A percentile compares a stretch with the other conserved stretches of the same genome.
Conservation (phyloP, 2,329 filamentous ascomycete genomes). For the Canariomyces notabilis region DNA sequence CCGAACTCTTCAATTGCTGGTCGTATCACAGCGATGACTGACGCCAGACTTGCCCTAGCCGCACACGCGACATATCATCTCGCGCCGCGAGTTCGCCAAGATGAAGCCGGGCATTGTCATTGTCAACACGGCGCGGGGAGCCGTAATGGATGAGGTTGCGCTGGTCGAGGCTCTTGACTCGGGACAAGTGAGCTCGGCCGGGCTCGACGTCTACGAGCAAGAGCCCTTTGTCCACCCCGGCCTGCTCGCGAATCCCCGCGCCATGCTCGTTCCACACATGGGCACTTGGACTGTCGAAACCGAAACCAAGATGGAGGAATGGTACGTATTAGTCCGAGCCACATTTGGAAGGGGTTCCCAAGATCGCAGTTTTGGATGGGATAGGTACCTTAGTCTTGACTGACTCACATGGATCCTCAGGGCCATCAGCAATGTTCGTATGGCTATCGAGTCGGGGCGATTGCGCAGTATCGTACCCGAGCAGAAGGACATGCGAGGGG, state of each 20-base stretch:
- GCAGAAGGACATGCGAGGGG: constrained; percentile 42
- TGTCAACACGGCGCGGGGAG: constrained; percentile 78
- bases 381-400: no score
- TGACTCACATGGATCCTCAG: background rate
- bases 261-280: constrained; percentile 78
- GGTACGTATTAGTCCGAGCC: constrained; percentile 30
- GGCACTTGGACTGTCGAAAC: constrained; percentile 73
- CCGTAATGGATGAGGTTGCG: constrained; percentile 75
- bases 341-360: no score
- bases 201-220: constrained; percentile 78
- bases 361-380: no score
- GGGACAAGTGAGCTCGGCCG: constrained; percentile 65
- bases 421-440: constrained; percentile 64
- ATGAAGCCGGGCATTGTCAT: constrained; percentile 77
- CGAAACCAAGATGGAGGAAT: constrained; percentile 65
- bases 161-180: constrained; percentile 67
- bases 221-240: constrained; percentile 73
- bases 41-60: constrained; percentile 31
- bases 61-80: constrained; percentile 71
- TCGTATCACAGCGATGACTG: background rate
- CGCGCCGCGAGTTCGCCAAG: constrained; percentile 60
- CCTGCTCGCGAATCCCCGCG: constrained; percentile 63
- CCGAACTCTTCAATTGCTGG: constrained; percentile 2
- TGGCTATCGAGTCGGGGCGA: constrained; percentile 56
- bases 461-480: constrained; percentile 69